A percentile compares a stretch with the other conserved stretches of the same genome.
Evolutionary conservation across 208 protist species (phyloP).

Genomic region (Naegleria lovaniensis): DNA sequence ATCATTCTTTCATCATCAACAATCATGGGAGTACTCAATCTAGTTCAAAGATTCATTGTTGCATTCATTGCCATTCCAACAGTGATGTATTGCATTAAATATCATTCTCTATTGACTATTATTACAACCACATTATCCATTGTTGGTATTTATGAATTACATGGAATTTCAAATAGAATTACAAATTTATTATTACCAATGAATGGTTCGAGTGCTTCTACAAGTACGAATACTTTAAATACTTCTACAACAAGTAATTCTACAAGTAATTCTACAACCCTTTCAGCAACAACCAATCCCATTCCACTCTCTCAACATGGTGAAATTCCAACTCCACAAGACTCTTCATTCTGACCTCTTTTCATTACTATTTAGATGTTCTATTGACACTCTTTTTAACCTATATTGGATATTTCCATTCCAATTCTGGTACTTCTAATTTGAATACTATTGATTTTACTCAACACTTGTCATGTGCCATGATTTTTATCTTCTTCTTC

Average conservation of each 20-base stretch:
- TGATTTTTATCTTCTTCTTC: background rate
- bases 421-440: too few relatives aligned
- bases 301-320: background rate
- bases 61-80: background rate
- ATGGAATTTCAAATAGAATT: background rate
- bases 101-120: background rate
- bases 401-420: background rate
- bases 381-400: background rate
- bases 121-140: background rate
- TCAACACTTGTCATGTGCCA: background rate
- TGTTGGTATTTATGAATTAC: slow-evolving; percentile 3
- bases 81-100: slow-evolving; percentile 12
- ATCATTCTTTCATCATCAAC: background rate
- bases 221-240: background rate
- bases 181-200: background rate
- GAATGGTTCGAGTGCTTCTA: background rate
- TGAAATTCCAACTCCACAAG: background rate
- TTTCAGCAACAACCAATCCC: background rate
- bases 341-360: background rate
- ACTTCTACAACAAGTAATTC: background rate
- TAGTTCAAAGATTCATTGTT: background rate
- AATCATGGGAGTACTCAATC: background rate
- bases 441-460: background rate
- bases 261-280: background rate
- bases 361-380: background rate